Evolutionary conservation across 495 filamentous ascomycete genomes (phyloP).

Genomic region (Cladorrhinum samala): DNA sequence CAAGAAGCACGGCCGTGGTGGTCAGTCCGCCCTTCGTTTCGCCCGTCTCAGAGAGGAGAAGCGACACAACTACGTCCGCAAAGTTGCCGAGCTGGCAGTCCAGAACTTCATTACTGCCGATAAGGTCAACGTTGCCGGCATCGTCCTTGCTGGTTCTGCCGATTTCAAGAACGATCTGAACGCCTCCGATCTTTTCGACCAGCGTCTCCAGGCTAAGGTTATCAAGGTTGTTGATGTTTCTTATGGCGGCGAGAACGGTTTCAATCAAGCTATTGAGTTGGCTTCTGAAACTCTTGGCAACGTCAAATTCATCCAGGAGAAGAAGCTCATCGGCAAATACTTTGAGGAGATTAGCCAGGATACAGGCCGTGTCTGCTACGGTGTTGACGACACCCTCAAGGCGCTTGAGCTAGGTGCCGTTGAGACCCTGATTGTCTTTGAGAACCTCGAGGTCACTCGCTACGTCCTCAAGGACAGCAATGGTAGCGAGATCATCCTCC

Average conservation of each 20-base stretch:
- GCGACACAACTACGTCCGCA: constrained; percentile 98
- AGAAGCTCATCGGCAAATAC: constrained; percentile 97
- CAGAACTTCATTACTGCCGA: constrained; percentile 98
- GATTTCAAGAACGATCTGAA: constrained; percentile 99
- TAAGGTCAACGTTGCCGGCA: constrained; percentile 92
- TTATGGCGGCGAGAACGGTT: constrained; percentile 97
- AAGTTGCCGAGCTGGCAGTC: constrained; percentile 94
- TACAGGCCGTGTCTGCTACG: constrained; percentile 92
- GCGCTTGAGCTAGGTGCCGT: constrained; percentile 94
- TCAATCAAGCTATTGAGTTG: constrained; percentile 98
- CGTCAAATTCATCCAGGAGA: constrained; percentile 99
- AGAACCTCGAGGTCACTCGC: constrained; percentile 90
- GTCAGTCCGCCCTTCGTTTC: constrained; percentile 98
- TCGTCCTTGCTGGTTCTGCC: constrained; percentile 92
- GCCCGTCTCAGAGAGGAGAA: constrained; percentile 99
- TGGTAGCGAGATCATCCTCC: constrained; percentile 65
- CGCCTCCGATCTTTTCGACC: constrained; percentile 94
- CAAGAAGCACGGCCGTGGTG: constrained; percentile 99
- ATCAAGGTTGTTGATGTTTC: constrained; percentile 99
- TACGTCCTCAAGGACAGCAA: constrained; percentile 76
- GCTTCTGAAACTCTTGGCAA: constrained; percentile 94
- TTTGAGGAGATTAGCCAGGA: constrained; percentile 99
- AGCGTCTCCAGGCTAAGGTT: constrained; percentile 83
- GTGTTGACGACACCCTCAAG: constrained; percentile 95
- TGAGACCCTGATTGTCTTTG: constrained; percentile 93